Percentiles rank a stretch among this genome's conserved stretches.
Evolutionary conservation across 2,329 filamentous ascomycete species (phyloP).

Genomic region (Mycosphaerella sp.): DNA sequence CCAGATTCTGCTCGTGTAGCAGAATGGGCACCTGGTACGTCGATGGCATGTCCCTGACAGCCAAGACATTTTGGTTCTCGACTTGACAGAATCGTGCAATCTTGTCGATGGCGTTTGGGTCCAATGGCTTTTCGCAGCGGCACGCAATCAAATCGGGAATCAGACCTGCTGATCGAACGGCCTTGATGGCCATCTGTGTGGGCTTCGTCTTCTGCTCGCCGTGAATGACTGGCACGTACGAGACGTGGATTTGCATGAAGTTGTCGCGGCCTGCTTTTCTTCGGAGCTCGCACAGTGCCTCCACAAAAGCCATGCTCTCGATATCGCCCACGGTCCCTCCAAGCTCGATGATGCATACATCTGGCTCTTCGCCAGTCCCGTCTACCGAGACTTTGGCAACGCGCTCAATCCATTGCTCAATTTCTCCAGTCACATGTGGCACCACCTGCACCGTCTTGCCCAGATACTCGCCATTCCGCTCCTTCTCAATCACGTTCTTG

Average conservation of each 20-base stretch:
- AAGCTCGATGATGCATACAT: constrained; percentile 81
- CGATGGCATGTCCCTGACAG: constrained; percentile 78
- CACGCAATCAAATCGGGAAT: constrained; percentile 71
- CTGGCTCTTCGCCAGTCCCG: constrained; percentile 71
- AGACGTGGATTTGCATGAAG: constrained; percentile 84
- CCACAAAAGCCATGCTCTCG: constrained; percentile 79
- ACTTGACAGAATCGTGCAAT: constrained; percentile 87
- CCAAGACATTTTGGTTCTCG: constrained; percentile 74
- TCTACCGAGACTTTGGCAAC: constrained; percentile 83
- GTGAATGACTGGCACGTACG: constrained; percentile 70
- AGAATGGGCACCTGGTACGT: constrained; percentile 96
- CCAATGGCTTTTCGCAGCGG: constrained; percentile 73
- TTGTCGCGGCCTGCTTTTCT: constrained; percentile 67
- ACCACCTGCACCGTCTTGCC: constrained; percentile 88
- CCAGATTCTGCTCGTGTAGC: constrained; percentile 71
- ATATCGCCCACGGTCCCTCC: constrained; percentile 72
- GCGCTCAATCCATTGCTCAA: constrained; percentile 86
- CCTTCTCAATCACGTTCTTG: constrained; percentile 73
- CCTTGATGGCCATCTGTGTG: constrained; percentile 82
- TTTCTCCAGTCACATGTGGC: constrained; percentile 83
- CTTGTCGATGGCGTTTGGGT: constrained; percentile 70
- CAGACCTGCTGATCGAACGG: constrained; percentile 71
- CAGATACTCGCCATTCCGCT: constrained; percentile 69
- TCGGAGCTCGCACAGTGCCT: constrained; percentile 74
- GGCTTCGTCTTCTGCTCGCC: constrained; percentile 94